These are phyloP conservation scores for Raphanus sativus DNA, from an alignment of 345 rosid species.

Conservation along the genomic window DNA sequence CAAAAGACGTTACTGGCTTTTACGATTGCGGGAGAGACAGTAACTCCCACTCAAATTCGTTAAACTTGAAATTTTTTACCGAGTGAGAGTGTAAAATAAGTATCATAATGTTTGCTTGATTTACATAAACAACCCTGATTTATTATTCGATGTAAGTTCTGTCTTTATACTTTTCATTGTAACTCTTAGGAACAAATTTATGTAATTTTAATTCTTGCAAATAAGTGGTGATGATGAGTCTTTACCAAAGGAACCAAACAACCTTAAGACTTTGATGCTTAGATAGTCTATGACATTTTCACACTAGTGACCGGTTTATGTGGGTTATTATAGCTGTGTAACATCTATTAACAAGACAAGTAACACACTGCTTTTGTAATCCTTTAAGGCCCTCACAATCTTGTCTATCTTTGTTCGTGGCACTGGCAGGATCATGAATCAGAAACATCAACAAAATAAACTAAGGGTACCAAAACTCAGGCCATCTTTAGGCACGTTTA, in stretches of 20 bases:
- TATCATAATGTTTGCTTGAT: not conserved
- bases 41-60: not conserved
- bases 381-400: not conserved
- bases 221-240: not conserved
- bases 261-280: not conserved
- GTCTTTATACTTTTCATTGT: not conserved
- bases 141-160: not conserved
- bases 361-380: not conserved
- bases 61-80: not conserved
- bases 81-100: not conserved
- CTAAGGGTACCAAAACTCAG: constrained; percentile 4
- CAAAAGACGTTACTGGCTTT: constrained; percentile 34
- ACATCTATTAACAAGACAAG: not conserved
- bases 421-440: not conserved
- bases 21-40: constrained; percentile 31
- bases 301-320: not conserved
- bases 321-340: not conserved
- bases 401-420: not conserved
- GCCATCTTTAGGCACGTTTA: not conserved
- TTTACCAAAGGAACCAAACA: not conserved
- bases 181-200: not conserved
- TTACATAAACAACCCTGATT: not conserved
- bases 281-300: not conserved
- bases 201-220: not conserved
- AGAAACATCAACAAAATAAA: not conserved